A percentile compares a stretch with the other conserved stretches of the same genome.
These are phyloP conservation scores for Trametes meyenii DNA, from an alignment of 768 basidiomycete genomes.

Conservation along the genomic window DNA sequence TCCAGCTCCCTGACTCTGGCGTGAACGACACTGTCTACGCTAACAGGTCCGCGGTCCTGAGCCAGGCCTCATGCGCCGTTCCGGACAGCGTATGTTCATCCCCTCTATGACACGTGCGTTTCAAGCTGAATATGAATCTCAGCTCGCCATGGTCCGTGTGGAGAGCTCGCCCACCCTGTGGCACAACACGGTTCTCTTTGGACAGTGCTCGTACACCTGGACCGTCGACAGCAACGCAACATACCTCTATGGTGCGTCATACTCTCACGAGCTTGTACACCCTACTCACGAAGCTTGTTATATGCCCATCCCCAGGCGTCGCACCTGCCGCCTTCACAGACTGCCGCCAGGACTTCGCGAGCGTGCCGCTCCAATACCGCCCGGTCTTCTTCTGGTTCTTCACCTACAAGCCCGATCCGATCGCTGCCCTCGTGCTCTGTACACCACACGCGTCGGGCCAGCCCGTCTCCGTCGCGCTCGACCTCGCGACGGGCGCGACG, in stretches of 20 bases:
- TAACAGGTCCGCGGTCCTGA: constrained; percentile 53
- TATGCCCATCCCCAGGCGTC: constrained; percentile 5
- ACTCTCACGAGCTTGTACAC: not conserved
- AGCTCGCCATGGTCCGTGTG: constrained; percentile 43
- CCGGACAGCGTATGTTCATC: constrained; percentile 37
- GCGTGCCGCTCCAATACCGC: constrained; percentile 40
- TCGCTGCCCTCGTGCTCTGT: constrained; percentile 52
- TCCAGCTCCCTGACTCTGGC: constrained; percentile 40
- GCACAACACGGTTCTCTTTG: constrained; percentile 45
- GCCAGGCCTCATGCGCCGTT: constrained; percentile 45
- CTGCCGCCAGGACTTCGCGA: constrained; percentile 29
- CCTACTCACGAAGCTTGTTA: not conserved
- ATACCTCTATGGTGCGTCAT: constrained; percentile 46
- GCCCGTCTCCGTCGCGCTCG: constrained; percentile 48
- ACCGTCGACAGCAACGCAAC: constrained; percentile 42
- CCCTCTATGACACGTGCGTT: not conserved
- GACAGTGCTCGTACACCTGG: constrained; percentile 46
- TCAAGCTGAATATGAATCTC: not conserved
- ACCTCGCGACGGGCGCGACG: constrained; percentile 49
- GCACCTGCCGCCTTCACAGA: constrained; percentile 6
- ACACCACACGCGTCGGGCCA: constrained; percentile 46
- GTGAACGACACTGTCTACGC: constrained; percentile 51
- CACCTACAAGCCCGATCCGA: constrained; percentile 42
- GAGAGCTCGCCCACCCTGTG: constrained; percentile 38
- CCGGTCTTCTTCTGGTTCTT: constrained; percentile 65